Evolutionary conservation across 2,329 filamentous ascomycete genomes (phyloP).

Genomic region (Penicillium oxalicum): DNA sequence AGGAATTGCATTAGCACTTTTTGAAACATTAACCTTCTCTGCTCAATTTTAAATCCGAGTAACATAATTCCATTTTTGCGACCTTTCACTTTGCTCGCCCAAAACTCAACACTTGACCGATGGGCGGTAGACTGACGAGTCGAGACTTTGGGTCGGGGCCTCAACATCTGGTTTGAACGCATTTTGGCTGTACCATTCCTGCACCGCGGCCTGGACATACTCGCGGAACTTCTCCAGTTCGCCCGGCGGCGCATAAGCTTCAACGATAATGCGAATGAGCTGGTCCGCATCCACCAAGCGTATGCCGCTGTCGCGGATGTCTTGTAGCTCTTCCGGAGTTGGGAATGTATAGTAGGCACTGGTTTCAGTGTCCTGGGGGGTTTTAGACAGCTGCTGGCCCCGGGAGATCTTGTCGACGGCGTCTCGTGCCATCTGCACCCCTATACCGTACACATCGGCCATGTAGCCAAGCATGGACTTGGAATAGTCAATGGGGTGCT

Average conservation of each 20-base stretch:
- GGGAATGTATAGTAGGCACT: slow-evolving; percentile 1
- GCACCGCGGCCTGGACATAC: neutral
- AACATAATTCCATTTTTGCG: no score
- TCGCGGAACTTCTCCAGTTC: neutral
- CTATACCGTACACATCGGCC: neutral
- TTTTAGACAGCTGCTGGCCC: neutral
- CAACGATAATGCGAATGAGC: neutral
- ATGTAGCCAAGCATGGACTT: slow-evolving; percentile 1
- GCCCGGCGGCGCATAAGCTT: neutral
- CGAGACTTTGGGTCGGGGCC: no score
- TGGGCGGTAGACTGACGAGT: no score
- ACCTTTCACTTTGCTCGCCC: no score
- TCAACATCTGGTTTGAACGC: neutral
- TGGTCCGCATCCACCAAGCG: slow-evolving; percentile 1
- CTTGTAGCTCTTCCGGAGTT: neutral
- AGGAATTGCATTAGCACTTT: no score
- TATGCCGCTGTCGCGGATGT: neutral
- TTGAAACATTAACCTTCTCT: no score
- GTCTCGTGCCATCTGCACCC: neutral
- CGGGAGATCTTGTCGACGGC: neutral
- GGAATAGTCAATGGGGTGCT: slow-evolving; percentile 1
- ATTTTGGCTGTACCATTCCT: slow-evolving; percentile 1
- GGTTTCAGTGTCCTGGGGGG: neutral
- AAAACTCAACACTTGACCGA: no score
- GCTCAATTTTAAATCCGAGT: no score